phyloP scores from a whole-genome alignment of 139 green algal genomes.

The Ettlia oleoabundans region DNA sequence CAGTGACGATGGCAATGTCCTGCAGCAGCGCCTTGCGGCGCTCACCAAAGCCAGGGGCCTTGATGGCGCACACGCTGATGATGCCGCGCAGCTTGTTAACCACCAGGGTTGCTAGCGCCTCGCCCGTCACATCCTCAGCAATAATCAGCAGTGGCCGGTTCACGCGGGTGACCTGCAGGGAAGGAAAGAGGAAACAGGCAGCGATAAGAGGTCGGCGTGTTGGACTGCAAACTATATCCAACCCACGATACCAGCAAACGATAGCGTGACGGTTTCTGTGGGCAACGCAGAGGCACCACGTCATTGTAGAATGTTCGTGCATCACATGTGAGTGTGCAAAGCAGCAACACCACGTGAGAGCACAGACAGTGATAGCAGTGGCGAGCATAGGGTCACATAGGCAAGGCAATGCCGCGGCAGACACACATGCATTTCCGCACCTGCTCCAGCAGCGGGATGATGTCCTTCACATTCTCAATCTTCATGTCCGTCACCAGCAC shows the following conservation, averaged over 20 bases:
- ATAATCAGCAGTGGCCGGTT: constrained; percentile 94
- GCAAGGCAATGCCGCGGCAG: no score
- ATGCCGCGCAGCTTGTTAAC: constrained; percentile 99
- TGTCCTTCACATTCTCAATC: constrained; percentile 77
- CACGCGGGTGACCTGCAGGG: constrained; percentile 73
- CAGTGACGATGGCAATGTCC: constrained; percentile 85
- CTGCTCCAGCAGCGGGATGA: constrained; percentile 85
- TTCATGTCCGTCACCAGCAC: constrained; percentile 98
- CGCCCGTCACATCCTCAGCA: constrained; percentile 93
- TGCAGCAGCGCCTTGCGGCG: constrained; percentile 86
- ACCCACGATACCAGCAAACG: no score
- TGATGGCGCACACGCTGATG: constrained; percentile 90
- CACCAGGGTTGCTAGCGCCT: constrained; percentile 97
- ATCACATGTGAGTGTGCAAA: no score
- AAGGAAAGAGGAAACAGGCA: no score
- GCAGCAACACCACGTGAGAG: no score
- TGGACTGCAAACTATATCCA: no score
- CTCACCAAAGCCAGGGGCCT: constrained; percentile 91
- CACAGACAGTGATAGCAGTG: no score
- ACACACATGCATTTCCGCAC: background rate
- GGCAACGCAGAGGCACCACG: no score
- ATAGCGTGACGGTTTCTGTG: no score
- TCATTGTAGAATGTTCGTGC: no score
- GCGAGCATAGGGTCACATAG: no score
- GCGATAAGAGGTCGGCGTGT: no score